Base-by-base conservation (phyloP, 2,329 filamentous ascomycete genomes). In the Myriangium duriaei region DNA sequence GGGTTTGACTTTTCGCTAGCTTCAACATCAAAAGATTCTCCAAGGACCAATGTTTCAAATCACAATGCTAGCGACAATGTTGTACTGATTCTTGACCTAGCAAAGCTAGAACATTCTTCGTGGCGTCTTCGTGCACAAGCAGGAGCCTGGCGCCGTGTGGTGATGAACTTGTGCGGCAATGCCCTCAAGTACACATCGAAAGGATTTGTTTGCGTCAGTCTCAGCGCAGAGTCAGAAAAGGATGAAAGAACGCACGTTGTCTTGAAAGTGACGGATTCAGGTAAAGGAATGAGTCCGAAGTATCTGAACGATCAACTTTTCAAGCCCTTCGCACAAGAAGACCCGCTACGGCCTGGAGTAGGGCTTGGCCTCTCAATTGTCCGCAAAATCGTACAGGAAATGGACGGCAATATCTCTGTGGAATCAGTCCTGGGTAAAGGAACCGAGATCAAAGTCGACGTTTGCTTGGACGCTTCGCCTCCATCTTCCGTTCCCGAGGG, bases 141-240 rank as follows among this genome's bases (percentile, higher is more conserved):
- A 4, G 42, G 42, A 9, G 42, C 60, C 2, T 61, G 63, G 51
- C 56, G 60, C 4, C 53, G 64, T 4, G 53, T 68, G 4, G 44
- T 65, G 12, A 64, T 64, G 52, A 68, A 68, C 37, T 38, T 44
- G 1, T 58, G 64, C 11, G 63, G 64, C 2, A 68, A 68, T 47
- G 54, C 63, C 1, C 46, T 68, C 11, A 68, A 68, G 42, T 65
- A 67, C 41, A 65, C 60, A 0, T 34, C 48, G 1, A 42, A 50
- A 6, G 61, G 63, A 0, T 55, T 50, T 19, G 59, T 67, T 32
- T 45, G 49, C 4, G 42, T 63, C 0, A 18, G 28, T 2, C 40
- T 45, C 18, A 6, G n/a, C 7, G 16, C 32, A 3, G n/a, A n/a
- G n/a, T 37, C 35, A 3, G 32, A 37, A 17, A 37, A 31, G 12